Evolutionary conservation across 1,284 basidiomycete species (phyloP), one percentile per base, ranked within the genome.

Genomic region (Pterula multifida): DNA sequence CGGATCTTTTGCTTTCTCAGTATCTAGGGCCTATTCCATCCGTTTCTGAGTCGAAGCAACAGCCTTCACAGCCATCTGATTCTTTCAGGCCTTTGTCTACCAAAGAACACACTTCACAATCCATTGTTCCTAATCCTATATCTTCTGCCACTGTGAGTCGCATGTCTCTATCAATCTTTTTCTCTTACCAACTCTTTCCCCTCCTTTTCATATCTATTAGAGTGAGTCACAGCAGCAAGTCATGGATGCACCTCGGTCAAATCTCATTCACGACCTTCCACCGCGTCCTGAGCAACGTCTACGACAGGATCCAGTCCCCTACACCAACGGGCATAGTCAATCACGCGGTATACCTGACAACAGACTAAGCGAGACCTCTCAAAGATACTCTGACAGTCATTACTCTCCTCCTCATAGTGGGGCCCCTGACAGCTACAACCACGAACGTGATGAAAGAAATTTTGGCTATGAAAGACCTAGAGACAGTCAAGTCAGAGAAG

Each of bases 1-100:
- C 84, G 39, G 67, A 68, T 25, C 73, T 72, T 50, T 73, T 87
- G 45, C 79, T 76, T 39, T 71, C 68, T 52, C 65, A 84, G 53
- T 85, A 80, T 63, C 64, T 76, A 52, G 83, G 83, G 47, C 66
- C 71, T 26, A 56, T 69, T 62, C 70, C 39, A 42, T 17, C 13
- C 17, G 4, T 22, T 6, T 19, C 39, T 42, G 21, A 42, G 9
- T 4, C 9, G n/a, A 32, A 15, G 6, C 28, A 32, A 32, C 28
- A 32, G 15, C 6, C 15, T 6, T 6, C 6, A 6, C 6, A 32
- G 15, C 15, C 15, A 6, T 15, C 15, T 32, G 28, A 15, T 6
- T 6, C 28, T 32, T 15, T 6, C 28, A 32, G 6, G 15, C 6
- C 28, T 6, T 15, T 15, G 6, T 15, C 15, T 32, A 15, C 28